Evolutionary conservation across 345 rosid genomes (phyloP).

Genomic region (Arabidopsis thaliana): TAIR10.1 NC_003075.7:12300501-12301000

Average conservation of each 20-base stretch:
- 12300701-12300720: not conserved
- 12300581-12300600: not conserved
- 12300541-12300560: not conserved
- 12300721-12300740: conserved; percentile 22
- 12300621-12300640: not conserved
- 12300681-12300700: not conserved
- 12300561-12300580: not conserved
- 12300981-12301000: conserved; percentile 12
- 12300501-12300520: not conserved
- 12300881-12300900: not conserved
- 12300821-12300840: conserved; percentile 55
- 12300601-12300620: not conserved
- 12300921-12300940: not conserved
- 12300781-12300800: conserved; percentile 67
- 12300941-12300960: not conserved
- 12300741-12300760: conserved; percentile 70
- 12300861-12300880: not conserved
- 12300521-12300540: not conserved
- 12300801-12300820: conserved; percentile 84
- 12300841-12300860: conserved; percentile 7
- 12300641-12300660: not conserved
- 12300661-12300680: not conserved
- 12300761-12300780: conserved; percentile 82
- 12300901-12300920: not conserved
- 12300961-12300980: not conserved